Base-by-base conservation (phyloP, 257 asterid genomes). In the Lavandula angustifolia region DNA sequence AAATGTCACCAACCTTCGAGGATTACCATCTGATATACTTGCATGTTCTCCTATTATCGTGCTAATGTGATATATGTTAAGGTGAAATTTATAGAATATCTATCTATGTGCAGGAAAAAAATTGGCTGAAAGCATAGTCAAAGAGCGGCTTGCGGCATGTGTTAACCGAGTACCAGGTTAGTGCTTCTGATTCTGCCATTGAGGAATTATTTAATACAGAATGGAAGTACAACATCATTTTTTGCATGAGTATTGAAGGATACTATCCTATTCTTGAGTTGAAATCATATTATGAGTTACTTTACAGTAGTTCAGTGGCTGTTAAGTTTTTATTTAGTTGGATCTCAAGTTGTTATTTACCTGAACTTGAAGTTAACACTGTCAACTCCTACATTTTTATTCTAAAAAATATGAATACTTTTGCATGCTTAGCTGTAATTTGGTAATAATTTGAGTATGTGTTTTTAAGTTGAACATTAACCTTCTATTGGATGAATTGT, bases 81-180 rank as follows among this genome's bases (percentile, higher is more conserved):
- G 57, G 31, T 31, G 53, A 35, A 37, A 59, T 44, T 70, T 41
- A 6, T 18, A 17, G 29, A 29, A 62, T 49, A n/a, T 60, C 42
- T 35, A 42, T 46, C 42, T 27, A 10, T 42, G 13, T 67, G 69
- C 86, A 94, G 99, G 99, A 63, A 86, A 81, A 79, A 90, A 90
- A 73, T 72, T 94, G 71, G 91, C 95, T 0, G 91, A 81, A 64
- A 94, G 99, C 92, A 84, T 94, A 68, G 89, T 94, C 60, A 87
- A 86, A 72, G 97, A 74, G 75, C 82, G 85, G 72, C 96, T 94
- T 38, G 99, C 97, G 12, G 96, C 99, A 62, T 94, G 96, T 64
- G 99, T 94, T 70, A 94, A 90, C 75, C 81, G 90, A 67, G 82
- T 90, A 31, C 95, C 95, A 78, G 97, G 99, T 68, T 51, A 35